A percentile compares a stretch with the other conserved stretches of the same genome.
Evolutionary conservation across 805 yeast genomes (phyloP).

Genomic region (Candida dendrica): DNA sequence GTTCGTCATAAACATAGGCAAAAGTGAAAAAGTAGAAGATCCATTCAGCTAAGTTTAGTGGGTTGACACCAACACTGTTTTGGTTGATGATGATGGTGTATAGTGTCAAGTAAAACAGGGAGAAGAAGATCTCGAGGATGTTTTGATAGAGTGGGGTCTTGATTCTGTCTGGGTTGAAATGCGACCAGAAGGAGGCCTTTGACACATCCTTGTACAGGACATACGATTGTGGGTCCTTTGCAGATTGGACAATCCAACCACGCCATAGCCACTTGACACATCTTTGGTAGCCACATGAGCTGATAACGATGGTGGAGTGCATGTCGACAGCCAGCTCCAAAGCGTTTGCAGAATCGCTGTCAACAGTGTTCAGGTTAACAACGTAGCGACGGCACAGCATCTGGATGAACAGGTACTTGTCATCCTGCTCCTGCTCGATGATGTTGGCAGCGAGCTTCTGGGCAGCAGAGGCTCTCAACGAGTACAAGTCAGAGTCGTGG

Average conservation of each 20-base stretch:
- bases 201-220: constrained; percentile 55
- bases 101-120: constrained; percentile 52
- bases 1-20: constrained; percentile 63
- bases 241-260: constrained; percentile 83
- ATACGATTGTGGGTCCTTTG: constrained; percentile 61
- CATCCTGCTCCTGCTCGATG: constrained; percentile 51
- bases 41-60: constrained; percentile 42
- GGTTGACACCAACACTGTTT: constrained; percentile 29
- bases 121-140: constrained; percentile 57
- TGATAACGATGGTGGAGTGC: constrained; percentile 71
- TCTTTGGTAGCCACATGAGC: constrained; percentile 77
- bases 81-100: constrained; percentile 62
- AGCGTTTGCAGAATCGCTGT: constrained; percentile 62
- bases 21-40: constrained; percentile 58
- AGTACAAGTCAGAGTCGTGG: constrained; percentile 58
- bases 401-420: constrained; percentile 59
- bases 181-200: constrained; percentile 46
- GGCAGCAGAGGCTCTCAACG: constrained; percentile 59
- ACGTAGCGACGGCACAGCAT: constrained; percentile 72
- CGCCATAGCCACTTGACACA: constrained; percentile 89
- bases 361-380: constrained; percentile 55
- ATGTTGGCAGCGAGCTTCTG: constrained; percentile 64
- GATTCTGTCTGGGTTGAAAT: constrained; percentile 76
- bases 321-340: constrained; percentile 81
- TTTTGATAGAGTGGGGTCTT: constrained; percentile 84